A percentile compares a stretch with the other conserved stretches of the same genome.
Conservation (phyloP, 805 yeast species). For the Cyberlindnera galapagoensis region DNA sequence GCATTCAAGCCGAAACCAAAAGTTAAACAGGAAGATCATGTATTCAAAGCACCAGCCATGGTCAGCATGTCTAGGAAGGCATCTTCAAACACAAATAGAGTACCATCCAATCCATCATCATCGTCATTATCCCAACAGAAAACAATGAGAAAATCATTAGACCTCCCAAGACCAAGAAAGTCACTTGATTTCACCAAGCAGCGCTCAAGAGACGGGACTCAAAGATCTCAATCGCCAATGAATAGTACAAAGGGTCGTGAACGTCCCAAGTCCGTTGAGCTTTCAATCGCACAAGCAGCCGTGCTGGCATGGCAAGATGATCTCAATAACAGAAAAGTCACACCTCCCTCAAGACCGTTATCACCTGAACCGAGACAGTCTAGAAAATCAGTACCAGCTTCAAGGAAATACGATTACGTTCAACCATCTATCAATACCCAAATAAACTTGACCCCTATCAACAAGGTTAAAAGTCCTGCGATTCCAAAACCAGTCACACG, state of each 20-base stretch:
- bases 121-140: too few species aligned
- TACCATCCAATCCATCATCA: constrained; percentile 2
- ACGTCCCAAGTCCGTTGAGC: constrained; percentile 22
- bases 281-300: constrained; percentile 22
- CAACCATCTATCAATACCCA: constrained; percentile 23
- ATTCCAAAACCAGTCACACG: constrained; percentile 1
- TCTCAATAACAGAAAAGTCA: constrained; percentile 9
- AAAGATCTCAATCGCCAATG: constrained; percentile 8
- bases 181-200: constrained; percentile 13
- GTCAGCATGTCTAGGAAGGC: constrained; percentile 1
- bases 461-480: constrained; percentile 3
- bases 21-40: not conserved
- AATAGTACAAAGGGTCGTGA: constrained; percentile 4
- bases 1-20: too few species aligned
- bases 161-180: constrained; percentile 7
- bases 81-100: not conserved
- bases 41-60: constrained; percentile 11
- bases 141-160: constrained; percentile 14
- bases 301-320: constrained; percentile 21
- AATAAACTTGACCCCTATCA: constrained; percentile 18
- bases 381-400: too few species aligned
- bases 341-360: constrained; percentile 12
- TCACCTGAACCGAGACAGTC: too few species aligned
- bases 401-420: constrained; percentile 20
- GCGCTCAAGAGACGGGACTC: constrained; percentile 1